phyloP scores from a whole-genome alignment of 345 rosid species.

The Syzygium aromaticum region DNA sequence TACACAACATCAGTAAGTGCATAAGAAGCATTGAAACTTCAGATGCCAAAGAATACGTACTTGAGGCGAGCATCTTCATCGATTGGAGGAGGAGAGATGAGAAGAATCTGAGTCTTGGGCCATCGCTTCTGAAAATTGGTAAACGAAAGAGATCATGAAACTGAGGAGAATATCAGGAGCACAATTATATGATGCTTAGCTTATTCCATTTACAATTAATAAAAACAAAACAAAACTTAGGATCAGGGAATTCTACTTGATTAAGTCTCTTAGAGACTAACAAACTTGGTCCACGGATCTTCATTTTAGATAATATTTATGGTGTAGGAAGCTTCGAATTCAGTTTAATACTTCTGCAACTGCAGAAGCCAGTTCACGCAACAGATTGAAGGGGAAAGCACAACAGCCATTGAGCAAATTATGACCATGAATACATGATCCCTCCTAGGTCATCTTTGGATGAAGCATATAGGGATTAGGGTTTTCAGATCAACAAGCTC shows the following conservation, averaged over 20 bases:
- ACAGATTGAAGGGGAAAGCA: not conserved
- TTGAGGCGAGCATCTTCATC: slow-evolving; percentile 76
- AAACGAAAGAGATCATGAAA: not conserved
- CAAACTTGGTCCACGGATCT: not conserved
- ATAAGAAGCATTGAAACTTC: not conserved
- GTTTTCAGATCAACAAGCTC: not conserved
- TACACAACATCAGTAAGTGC: not conserved
- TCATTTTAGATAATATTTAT: not conserved
- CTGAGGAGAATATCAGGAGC: not conserved
- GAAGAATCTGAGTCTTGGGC: slow-evolving; percentile 47
- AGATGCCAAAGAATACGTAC: slow-evolving; percentile 18
- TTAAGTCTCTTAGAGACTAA: not conserved
- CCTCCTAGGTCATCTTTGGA: not conserved
- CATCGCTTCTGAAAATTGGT: slow-evolving; percentile 38
- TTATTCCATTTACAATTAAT: not conserved
- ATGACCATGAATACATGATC: not conserved
- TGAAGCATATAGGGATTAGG: not conserved
- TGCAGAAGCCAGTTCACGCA: not conserved
- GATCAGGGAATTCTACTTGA: not conserved
- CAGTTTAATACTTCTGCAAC: not conserved
- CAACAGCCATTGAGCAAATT: not conserved
- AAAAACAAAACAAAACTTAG: not conserved
- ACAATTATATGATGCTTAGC: not conserved
- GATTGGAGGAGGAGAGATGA: slow-evolving; percentile 86
- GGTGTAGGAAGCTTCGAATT: not conserved